Evolutionary conservation across 371 early-diverging fungal genomes (phyloP).

Genomic region (Syncephalastrum racemosum): DNA sequence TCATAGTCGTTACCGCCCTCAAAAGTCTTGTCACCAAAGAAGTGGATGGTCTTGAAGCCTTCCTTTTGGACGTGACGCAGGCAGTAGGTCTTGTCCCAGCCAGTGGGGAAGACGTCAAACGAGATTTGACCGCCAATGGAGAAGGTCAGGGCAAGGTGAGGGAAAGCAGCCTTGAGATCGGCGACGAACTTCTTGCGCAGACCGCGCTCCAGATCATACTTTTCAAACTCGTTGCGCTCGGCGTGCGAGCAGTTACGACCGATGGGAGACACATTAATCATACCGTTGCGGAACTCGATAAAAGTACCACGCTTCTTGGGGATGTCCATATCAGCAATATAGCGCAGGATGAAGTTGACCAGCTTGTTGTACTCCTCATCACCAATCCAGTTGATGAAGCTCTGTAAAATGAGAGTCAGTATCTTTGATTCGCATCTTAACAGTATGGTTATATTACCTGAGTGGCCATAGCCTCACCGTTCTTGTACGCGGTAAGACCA

Average conservation of each 20-base stretch:
- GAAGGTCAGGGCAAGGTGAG: conserved; percentile 88
- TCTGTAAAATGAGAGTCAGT: conserved; percentile 51
- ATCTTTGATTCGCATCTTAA: background rate
- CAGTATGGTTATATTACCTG: conserved; percentile 49
- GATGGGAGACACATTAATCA: conserved; percentile 99
- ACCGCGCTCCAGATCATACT: conserved; percentile 83
- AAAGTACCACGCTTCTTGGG: conserved; percentile 99
- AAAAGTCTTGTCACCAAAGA: conserved; percentile 99
- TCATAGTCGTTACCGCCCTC: conserved; percentile 99
- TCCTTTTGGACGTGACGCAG: conserved; percentile 89
- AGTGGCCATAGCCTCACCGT: conserved; percentile 75
- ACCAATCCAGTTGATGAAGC: conserved; percentile 93
- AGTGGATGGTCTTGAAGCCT: conserved; percentile 92
- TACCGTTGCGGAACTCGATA: conserved; percentile 98
- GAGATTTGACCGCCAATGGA: conserved; percentile 99
- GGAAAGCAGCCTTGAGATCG: conserved; percentile 85
- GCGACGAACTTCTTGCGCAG: conserved; percentile 89
- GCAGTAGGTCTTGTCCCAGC: conserved; percentile 99
- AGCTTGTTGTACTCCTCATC: conserved; percentile 96
- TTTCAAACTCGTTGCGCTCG: conserved; percentile 95
- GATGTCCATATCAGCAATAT: conserved; percentile 95
- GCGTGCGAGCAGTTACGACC: conserved; percentile 96
- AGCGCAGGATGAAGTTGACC: conserved; percentile 90
- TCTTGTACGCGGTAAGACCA: conserved; percentile 95
- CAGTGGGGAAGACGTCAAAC: conserved; percentile 99